These are phyloP conservation scores for Primulina huaijiensis DNA, from an alignment of 257 asterid species.

Conservation along the genomic window DNA sequence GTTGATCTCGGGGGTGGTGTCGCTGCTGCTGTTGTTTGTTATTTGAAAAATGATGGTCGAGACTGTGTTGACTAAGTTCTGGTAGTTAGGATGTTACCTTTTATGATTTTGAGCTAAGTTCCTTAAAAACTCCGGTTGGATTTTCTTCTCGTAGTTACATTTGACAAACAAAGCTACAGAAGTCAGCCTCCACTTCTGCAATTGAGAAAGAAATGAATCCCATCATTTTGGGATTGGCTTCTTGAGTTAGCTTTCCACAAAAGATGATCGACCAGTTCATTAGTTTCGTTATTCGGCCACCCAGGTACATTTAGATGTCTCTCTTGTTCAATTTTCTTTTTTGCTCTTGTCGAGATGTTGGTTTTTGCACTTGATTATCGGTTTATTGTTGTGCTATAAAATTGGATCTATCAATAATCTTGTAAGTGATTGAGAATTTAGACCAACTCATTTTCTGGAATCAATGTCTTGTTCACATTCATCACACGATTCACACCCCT, in stretches of 20 bases:
- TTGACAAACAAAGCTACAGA: conserved; percentile 19
- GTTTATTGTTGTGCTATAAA: background rate
- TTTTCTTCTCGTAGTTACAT: conserved; percentile 18
- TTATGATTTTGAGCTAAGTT: conserved; percentile 7
- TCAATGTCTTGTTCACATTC: background rate
- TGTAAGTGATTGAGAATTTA: conserved; percentile 16
- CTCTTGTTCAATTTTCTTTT: background rate
- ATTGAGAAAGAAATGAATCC: conserved; percentile 29
- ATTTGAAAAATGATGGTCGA: conserved; percentile 9
- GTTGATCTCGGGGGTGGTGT: conserved; percentile 18
- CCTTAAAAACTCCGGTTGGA: conserved; percentile 19
- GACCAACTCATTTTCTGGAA: background rate
- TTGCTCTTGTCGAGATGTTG: background rate
- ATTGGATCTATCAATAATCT: conserved; percentile 12
- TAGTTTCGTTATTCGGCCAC: conserved; percentile 96
- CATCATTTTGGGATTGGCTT: conserved; percentile 27
- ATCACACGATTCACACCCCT: background rate
- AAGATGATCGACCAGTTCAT: conserved; percentile 94
- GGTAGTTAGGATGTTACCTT: conserved; percentile 15
- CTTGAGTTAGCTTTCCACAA: conserved; percentile 30
- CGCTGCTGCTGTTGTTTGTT: conserved; percentile 22
- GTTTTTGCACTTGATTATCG: background rate
- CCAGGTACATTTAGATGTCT: conserved; percentile 51
- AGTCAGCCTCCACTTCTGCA: conserved; percentile 18
- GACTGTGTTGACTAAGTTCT: conserved; percentile 8